Conservation (phyloP, 1,284 basidiomycete species). For the Xerocomus tenax region DNA sequence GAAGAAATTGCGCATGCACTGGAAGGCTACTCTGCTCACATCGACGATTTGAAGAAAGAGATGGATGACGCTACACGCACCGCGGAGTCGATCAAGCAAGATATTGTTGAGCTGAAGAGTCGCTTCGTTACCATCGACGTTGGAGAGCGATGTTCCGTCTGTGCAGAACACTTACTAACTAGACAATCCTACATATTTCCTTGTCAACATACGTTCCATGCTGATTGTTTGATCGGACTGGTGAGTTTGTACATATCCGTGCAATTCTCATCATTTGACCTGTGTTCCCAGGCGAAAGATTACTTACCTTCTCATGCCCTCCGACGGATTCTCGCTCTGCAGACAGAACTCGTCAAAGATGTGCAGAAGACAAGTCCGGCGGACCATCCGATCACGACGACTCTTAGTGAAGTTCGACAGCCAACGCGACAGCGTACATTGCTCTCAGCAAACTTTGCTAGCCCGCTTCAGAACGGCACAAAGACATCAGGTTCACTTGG, state of each 20-base stretch:
- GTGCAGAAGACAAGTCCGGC: conserved; percentile 32
- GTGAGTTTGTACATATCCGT: conserved; percentile 41
- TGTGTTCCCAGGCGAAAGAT: conserved; percentile 67
- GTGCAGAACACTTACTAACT: conserved; percentile 67
- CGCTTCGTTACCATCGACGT: conserved; percentile 92
- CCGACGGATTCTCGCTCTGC: conserved; percentile 75
- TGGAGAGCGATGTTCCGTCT: conserved; percentile 79
- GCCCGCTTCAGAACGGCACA: conserved; percentile 50
- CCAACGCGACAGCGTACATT: conserved; percentile 52
- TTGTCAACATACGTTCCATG: conserved; percentile 93
- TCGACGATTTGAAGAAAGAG: conserved; percentile 83
- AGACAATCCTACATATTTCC: conserved; percentile 98
- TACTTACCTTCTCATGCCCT: conserved; percentile 75
- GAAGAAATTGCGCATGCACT: conserved; percentile 95
- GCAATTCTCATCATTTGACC: conserved; percentile 4
- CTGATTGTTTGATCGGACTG: conserved; percentile 86
- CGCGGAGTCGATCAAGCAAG: conserved; percentile 88
- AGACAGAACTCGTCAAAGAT: conserved; percentile 69
- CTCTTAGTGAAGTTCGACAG: conserved; percentile 35
- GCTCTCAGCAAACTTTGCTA: conserved; percentile 63
- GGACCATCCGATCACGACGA: conserved; percentile 32
- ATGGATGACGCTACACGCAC: conserved; percentile 94
- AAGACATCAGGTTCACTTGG: conserved; percentile 59
- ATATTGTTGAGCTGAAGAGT: conserved; percentile 77
- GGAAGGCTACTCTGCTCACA: conserved; percentile 89